Evolutionary conservation across 768 basidiomycete species (phyloP).

Genomic region (Xerocomellus amylosporus): DNA sequence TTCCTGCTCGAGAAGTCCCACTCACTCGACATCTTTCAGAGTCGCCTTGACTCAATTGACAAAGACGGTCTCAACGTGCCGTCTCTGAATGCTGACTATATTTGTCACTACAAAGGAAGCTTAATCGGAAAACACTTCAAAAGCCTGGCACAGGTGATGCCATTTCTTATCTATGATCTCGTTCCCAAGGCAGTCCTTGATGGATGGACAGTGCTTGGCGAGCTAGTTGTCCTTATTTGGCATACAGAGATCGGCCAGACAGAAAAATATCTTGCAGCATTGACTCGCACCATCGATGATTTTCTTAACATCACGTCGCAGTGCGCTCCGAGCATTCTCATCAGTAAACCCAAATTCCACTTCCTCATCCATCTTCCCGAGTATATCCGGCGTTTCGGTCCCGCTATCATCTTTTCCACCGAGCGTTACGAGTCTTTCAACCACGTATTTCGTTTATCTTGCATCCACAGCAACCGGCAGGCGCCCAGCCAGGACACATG

Average conservation of each 20-base stretch:
- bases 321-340: background rate
- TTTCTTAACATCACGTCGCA: background rate
- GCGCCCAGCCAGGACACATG: background rate
- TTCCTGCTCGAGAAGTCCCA: slow-evolving; percentile 22
- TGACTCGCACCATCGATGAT: background rate
- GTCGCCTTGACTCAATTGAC: slow-evolving; percentile 23
- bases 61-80: slow-evolving; percentile 26
- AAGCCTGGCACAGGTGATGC: slow-evolving; percentile 29
- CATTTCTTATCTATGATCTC: slow-evolving; percentile 32
- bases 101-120: slow-evolving; percentile 30
- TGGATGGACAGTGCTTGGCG: slow-evolving; percentile 35
- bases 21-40: slow-evolving; percentile 20
- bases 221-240: slow-evolving; percentile 42
- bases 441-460: background rate
- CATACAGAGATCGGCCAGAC: slow-evolving; percentile 10
- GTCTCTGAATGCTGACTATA: slow-evolving; percentile 29
- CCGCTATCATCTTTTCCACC: background rate
- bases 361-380: background rate
- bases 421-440: background rate
- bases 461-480: background rate
- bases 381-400: background rate
- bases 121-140: slow-evolving; percentile 36
- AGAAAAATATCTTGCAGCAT: background rate
- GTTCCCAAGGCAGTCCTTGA: slow-evolving; percentile 20
- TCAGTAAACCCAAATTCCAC: background rate